Evolutionary conservation across 2,329 filamentous ascomycete genomes (phyloP), one percentile per base, ranked within the genome.

Genomic region (Byssochlamys sp.): DNA sequence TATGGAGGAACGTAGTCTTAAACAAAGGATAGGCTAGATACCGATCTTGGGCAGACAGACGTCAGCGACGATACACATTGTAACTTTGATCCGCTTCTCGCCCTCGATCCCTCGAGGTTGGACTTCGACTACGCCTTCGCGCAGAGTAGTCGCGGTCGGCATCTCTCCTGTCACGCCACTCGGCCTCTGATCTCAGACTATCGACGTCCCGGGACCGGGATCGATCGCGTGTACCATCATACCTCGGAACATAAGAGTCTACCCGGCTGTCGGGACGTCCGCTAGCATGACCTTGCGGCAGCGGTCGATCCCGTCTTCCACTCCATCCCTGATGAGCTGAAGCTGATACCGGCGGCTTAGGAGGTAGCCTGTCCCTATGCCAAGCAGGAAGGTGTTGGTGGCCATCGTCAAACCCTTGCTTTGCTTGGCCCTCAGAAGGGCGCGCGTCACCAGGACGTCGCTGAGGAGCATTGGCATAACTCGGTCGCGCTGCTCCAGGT

Each of bases 241-340:
- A 73, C 31, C 62, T 70, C 1, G 73, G 72, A 31, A 72, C 63
- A 57, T 75, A 75, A 7, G 71, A 73, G 57, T 75, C 73, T 29
- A 68, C 12, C 53, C 63, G 66, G 29, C 62, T 63, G 19, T 72
- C 63, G 10, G 63, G 58, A 51, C 66, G 62, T 6, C 62, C 62
- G 24, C 62, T 62, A 14, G 60, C 58, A 10, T 68, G 66, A 55
- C 58, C 57, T 27, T 63, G 65, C 39, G 64, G 59, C 39, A 64
- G 59, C n/a, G 54, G 60, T 49, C 68, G 67, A 56, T 73, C 71
- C 31, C 71, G 67, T 50, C 63, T 57, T 52, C 60, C 58, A 57
- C 63, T 60, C 68, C 69, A 71, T 33, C 64, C 54, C 27, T 69
- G 71, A 51, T 70, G 64, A 33, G 60, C 58, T 52, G 72, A 59